These are phyloP conservation scores for Gastrolobium villosum DNA, from an alignment of 306 rosid species.

Conservation along the genomic window DNA sequence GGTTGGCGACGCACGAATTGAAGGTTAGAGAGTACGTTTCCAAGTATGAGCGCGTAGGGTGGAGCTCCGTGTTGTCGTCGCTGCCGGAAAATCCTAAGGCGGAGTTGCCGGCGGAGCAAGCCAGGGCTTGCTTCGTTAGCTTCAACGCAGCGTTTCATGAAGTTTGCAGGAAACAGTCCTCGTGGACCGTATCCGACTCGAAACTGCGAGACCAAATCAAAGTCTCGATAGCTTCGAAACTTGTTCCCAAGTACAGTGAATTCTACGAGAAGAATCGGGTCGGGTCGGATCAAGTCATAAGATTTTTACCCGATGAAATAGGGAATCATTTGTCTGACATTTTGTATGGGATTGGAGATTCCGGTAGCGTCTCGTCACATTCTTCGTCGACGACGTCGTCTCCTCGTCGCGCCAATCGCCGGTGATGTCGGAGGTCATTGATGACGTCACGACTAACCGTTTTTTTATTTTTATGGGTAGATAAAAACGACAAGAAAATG, in stretches of 20 bases:
- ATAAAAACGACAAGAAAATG: background rate
- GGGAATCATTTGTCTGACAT: slow-evolving; percentile 65
- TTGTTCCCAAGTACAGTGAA: slow-evolving; percentile 53
- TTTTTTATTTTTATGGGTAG: background rate
- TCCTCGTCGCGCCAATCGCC: slow-evolving; percentile 41
- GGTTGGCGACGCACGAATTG: slow-evolving; percentile 69
- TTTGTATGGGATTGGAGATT: slow-evolving; percentile 59
- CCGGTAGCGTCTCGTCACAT: slow-evolving; percentile 55
- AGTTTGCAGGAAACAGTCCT: slow-evolving; percentile 61
- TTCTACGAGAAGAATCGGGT: slow-evolving; percentile 56
- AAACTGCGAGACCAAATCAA: slow-evolving; percentile 70
- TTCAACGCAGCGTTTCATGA: slow-evolving; percentile 66
- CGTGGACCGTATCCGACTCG: slow-evolving; percentile 71
- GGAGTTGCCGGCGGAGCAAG: slow-evolving; percentile 60
- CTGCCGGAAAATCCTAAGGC: slow-evolving; percentile 69
- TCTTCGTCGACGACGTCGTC: slow-evolving; percentile 47
- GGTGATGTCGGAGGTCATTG: slow-evolving; percentile 13
- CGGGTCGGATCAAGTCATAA: slow-evolving; percentile 52
- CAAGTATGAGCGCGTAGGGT: slow-evolving; percentile 69
- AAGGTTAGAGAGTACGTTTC: slow-evolving; percentile 69
- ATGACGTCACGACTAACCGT: background rate
- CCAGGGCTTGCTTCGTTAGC: slow-evolving; percentile 48
- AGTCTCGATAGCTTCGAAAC: slow-evolving; percentile 56
- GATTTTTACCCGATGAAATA: slow-evolving; percentile 64
- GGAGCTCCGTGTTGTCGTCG: slow-evolving; percentile 70